These are phyloP conservation scores for Fusarium drepaniforme DNA, from an alignment of 2,329 filamentous ascomycete genomes.

Conservation along the genomic window DNA sequence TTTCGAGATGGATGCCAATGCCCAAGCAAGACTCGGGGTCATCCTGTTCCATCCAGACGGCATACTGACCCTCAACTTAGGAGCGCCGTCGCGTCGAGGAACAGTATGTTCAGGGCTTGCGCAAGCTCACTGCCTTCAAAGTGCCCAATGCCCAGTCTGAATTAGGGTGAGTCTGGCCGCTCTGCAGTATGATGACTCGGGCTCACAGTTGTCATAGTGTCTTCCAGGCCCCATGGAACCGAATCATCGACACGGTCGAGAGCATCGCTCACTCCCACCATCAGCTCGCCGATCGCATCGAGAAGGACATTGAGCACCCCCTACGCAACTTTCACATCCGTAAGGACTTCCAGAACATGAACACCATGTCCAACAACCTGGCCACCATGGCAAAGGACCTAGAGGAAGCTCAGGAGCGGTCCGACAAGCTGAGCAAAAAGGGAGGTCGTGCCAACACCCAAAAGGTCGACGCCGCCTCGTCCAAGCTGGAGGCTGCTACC, in stretches of 20 bases:
- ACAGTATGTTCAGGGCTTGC: conserved; percentile 84
- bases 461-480: conserved; percentile 81
- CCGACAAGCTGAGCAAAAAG: conserved; percentile 86
- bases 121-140: conserved; percentile 81
- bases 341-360: conserved; percentile 85
- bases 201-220: conserved; percentile 68
- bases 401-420: conserved; percentile 84
- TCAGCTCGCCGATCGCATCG: conserved; percentile 82
- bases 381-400: conserved; percentile 85
- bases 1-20: conserved; percentile 18
- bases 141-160: conserved; percentile 82
- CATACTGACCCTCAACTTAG: conserved; percentile 59
- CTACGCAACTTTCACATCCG: conserved; percentile 80
- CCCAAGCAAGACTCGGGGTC: conserved; percentile 1
- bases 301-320: conserved; percentile 87
- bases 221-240: conserved; percentile 91
- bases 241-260: conserved; percentile 84
- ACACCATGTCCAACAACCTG: conserved; percentile 85
- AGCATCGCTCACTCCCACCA: conserved; percentile 87
- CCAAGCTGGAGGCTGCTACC: conserved; percentile 81
- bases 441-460: conserved; percentile 80
- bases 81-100: conserved; percentile 95
- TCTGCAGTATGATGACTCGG: background rate
- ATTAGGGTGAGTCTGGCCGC: conserved; percentile 77
- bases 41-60: background rate